phyloP scores from a whole-genome alignment of 1,139 yeast genomes.

The Candida sojae region DNA sequence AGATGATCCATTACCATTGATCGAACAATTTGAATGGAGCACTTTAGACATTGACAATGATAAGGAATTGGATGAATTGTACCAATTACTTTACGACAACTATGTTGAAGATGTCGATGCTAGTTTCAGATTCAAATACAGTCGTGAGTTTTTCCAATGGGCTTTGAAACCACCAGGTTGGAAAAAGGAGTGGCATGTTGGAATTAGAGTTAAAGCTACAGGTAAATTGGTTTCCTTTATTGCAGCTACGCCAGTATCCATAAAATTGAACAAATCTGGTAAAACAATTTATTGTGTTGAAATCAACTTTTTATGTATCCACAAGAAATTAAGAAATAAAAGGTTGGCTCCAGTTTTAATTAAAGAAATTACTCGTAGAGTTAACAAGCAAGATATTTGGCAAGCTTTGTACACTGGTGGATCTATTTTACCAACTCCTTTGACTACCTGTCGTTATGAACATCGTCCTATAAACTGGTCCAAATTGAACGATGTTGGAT shows the following conservation, averaged over 20 bases:
- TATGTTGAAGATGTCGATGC: slow-evolving; percentile 95
- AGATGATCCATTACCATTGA: slow-evolving; percentile 65
- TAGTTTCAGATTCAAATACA: slow-evolving; percentile 86
- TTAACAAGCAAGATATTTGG: slow-evolving; percentile 83
- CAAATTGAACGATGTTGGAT: slow-evolving; percentile 87
- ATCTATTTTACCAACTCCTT: slow-evolving; percentile 85
- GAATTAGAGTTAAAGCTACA: slow-evolving; percentile 80
- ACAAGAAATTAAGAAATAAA: slow-evolving; percentile 89
- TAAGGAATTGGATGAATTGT: slow-evolving; percentile 69
- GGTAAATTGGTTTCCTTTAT: slow-evolving; percentile 88
- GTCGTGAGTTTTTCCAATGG: slow-evolving; percentile 85
- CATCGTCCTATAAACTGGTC: slow-evolving; percentile 96
- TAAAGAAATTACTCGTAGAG: slow-evolving; percentile 92
- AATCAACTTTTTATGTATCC: slow-evolving; percentile 91
- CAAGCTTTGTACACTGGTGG: slow-evolving; percentile 98
- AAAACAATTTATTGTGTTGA: slow-evolving; percentile 68
- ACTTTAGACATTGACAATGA: slow-evolving; percentile 66
- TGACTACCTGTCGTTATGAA: slow-evolving; percentile 86
- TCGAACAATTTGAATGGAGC: slow-evolving; percentile 86
- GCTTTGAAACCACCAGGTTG: slow-evolving; percentile 95
- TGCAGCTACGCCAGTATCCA: slow-evolving; percentile 80
- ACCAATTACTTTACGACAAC: slow-evolving; percentile 78
- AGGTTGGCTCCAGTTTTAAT: slow-evolving; percentile 92
- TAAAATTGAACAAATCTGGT: slow-evolving; percentile 59
- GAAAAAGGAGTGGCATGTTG: slow-evolving; percentile 86